Evolutionary conservation across 2,329 filamentous ascomycete genomes (phyloP), one percentile per base, ranked within the genome.

Genomic region (Pseudogymnoascus sp.): DNA sequence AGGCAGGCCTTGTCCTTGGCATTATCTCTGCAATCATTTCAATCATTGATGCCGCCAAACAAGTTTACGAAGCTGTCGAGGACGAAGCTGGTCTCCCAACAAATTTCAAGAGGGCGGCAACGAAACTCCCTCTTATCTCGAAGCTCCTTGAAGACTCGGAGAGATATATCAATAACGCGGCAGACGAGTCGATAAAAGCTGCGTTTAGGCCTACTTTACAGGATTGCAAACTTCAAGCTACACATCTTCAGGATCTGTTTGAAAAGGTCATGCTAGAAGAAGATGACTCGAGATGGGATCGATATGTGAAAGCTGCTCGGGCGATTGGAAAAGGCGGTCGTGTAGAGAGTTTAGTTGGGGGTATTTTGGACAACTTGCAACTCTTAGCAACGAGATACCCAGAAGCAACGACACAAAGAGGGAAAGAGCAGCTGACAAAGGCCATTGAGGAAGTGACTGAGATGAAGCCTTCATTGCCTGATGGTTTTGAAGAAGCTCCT

Each of bases 1-100:
- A 43, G 58, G 65, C 64, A 62, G 55, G 63, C 52, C 63, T 67
- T 65, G 64, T 63, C 29, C 37, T 67, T 31, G 64, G 63, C 29
- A 41, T 62, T 16, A 66, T 67, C 26, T 65, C 63, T 21, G 63
- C 66, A 6, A 60, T 67, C 33, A 67, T 67, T 43, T 38, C 66
- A 26, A 66, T 66, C 26, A 61, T 67, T 38, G 52, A 62, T 37
- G 43, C 64, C 23, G 38, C 64, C 3, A 60, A 63, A 8, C 3
- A 65, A 31, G 23, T 67, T 16, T 65, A 64, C 62, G 62, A 66
- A 11, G 61, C 65, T 41, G 60, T 59, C 6, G 39, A 64, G 4
- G 59, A 66, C 31, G 61, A 55, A 19, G 55, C 16, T 12, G 64
- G 66, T 3, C 63, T 67, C 14, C 64, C 63, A 43, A 63, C 55